phyloP scores from a whole-genome alignment of 1,284 basidiomycete species.

The Boletellus deceptivus region DNA sequence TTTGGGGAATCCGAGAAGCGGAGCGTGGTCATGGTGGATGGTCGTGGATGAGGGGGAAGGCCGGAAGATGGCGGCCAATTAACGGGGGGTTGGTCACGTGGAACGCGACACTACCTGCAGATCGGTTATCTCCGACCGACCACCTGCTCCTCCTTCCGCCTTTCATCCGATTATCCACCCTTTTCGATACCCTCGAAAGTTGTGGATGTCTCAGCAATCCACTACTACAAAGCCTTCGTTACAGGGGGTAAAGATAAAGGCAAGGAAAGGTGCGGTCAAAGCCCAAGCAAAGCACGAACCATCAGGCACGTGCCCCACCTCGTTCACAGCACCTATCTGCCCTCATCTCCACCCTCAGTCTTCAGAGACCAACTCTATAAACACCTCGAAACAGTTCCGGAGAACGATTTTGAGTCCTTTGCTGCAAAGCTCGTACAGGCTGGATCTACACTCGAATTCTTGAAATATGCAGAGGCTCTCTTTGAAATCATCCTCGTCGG shows the following conservation, averaged over 20 bases:
- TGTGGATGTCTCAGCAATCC: conserved; percentile 87
- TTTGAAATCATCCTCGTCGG: conserved; percentile 95
- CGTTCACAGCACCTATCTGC: conserved; percentile 8
- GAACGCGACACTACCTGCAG: conserved; percentile 11
- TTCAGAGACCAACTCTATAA: conserved; percentile 96
- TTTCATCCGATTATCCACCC: conserved; percentile 22
- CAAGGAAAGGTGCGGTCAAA: conserved; percentile 84
- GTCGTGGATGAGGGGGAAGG: conserved; percentile 10
- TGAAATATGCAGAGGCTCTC: conserved; percentile 94
- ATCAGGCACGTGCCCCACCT: conserved; percentile 42
- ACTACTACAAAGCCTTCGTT: conserved; percentile 79
- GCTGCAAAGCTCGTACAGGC: conserved; percentile 87
- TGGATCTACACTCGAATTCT: conserved; percentile 86
- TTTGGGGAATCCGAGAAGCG: conserved; percentile 44
- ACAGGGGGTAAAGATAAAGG: conserved; percentile 85
- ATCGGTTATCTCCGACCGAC: conserved; percentile 31
- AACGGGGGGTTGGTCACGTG: conserved; percentile 22
- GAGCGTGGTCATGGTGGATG: conserved; percentile 23
- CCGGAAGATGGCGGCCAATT: conserved; percentile 1
- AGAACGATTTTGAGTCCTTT: conserved; percentile 81
- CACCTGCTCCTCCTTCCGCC: conserved; percentile 1
- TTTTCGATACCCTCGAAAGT: conserved; percentile 39
- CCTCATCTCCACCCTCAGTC: conserved; percentile 46
- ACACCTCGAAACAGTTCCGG: conserved; percentile 84
- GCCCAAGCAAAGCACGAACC: conserved; percentile 89